These are phyloP conservation scores for Diaporthe citriasiana DNA, from an alignment of 2,329 filamentous ascomycete species.

Conservation along the genomic window DNA sequence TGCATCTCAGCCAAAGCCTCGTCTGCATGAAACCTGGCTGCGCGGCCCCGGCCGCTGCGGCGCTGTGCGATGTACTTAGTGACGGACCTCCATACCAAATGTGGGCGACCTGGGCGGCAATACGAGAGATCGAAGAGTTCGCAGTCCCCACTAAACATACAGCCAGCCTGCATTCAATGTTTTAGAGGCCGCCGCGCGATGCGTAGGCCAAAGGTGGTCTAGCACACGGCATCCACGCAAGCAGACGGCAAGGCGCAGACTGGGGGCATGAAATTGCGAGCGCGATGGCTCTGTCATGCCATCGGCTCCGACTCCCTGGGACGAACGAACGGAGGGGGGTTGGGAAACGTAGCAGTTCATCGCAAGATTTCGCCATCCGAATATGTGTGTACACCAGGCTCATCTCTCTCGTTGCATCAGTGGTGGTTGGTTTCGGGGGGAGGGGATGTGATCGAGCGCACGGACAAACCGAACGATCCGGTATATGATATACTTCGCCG, in stretches of 20 bases:
- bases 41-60: constrained; percentile 21
- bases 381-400: not conserved
- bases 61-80: not conserved
- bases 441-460: constrained; percentile 11
- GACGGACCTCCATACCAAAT: not conserved
- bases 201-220: not conserved
- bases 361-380: not conserved
- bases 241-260: constrained; percentile 11
- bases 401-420: not conserved
- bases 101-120: not conserved
- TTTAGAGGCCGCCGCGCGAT: not conserved
- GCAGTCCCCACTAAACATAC: not conserved
- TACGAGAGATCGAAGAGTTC: not conserved
- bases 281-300: constrained; percentile 16
- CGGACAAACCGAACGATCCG: constrained; percentile 17
- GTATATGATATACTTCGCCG: constrained; percentile 5
- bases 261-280: constrained; percentile 20
- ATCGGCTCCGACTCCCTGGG: constrained; percentile 21
- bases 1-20: constrained; percentile 11
- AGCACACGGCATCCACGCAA: not conserved
- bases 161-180: not conserved
- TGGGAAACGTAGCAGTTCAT: constrained; percentile 8
- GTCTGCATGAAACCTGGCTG: constrained; percentile 23
- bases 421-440: not conserved
- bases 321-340: not conserved